These are phyloP conservation scores for Starmerella floricola DNA, from an alignment of 805 yeast species.

Conservation along the genomic window DNA sequence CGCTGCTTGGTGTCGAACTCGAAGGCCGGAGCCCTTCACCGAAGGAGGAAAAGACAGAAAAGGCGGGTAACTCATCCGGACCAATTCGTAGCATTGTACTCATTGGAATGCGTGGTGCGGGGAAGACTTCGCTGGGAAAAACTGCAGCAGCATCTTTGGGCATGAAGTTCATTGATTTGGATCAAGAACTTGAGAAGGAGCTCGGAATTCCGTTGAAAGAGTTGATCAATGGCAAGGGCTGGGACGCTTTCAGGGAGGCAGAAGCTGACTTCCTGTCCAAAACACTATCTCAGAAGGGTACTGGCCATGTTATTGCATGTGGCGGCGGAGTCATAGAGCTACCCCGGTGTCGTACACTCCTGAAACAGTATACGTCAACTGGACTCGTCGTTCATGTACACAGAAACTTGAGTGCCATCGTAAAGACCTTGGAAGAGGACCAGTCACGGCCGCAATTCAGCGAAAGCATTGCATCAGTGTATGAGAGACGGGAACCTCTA, in stretches of 20 bases:
- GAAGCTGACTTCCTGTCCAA: slow-evolving; percentile 51
- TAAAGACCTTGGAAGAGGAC: slow-evolving; percentile 61
- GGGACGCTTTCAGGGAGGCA: slow-evolving; percentile 72
- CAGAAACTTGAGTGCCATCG: slow-evolving; percentile 71
- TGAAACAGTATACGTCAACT: slow-evolving; percentile 41
- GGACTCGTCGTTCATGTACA: slow-evolving; percentile 82
- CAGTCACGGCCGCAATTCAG: slow-evolving; percentile 77
- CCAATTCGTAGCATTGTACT: slow-evolving; percentile 53
- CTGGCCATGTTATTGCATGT: slow-evolving; percentile 66
- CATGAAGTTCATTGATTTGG: slow-evolving; percentile 56
- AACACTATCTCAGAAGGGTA: slow-evolving; percentile 33
- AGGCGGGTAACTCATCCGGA: no score
- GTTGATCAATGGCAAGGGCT: slow-evolving; percentile 54
- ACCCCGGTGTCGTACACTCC: slow-evolving; percentile 47
- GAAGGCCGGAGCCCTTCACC: slow-evolving; percentile 50
- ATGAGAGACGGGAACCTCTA: slow-evolving; percentile 69
- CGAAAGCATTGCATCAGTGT: slow-evolving; percentile 69
- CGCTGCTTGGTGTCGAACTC: slow-evolving; percentile 44
- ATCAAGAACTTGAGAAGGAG: slow-evolving; percentile 50
- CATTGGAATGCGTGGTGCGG: slow-evolving; percentile 98
- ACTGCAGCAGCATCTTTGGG: slow-evolving; percentile 66
- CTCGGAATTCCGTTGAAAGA: slow-evolving; percentile 32
- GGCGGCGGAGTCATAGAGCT: slow-evolving; percentile 95
- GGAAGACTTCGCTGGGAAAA: slow-evolving; percentile 74
- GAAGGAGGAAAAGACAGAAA: no score